Base-by-base conservation (phyloP, 805 yeast genomes). In the Candida stauntonica region DNA sequence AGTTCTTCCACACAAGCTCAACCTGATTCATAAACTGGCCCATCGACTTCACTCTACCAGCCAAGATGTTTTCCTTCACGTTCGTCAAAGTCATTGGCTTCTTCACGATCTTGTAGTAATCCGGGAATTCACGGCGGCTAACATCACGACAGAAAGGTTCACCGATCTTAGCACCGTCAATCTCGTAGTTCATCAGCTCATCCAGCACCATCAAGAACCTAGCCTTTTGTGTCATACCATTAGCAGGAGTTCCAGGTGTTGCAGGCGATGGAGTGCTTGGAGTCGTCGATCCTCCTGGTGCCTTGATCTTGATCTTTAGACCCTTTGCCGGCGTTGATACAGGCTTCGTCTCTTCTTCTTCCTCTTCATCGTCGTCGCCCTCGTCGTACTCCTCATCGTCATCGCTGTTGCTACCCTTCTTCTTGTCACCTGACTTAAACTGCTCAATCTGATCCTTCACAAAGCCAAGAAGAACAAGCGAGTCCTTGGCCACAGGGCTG, bases 121-220 rank as follows among this genome's bases (percentile, higher is more conserved):
- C 95, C 1, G 96, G 95, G 51, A 83, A 81, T 42, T 73, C 75
- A 12, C 74, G 73, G 23, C 72, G 73, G 52, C 79, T 78, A 3
- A 91, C 93, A 39, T 79, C 81, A 23, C 79, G 84, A 64, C 83
- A 57, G 56, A 88, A 89, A 1, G 94, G 85, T 12, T 73, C 83
- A 43, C 84, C 73, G 29, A 82, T 66, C 33, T 64, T 48, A 17
- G 54, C 57, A 16, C 57, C 58, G 18, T 60, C 48, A 14, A 62
- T 47, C 20, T 52, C 52, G 23, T 52, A 52, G 15, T 53, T 40
- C 24, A 44, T 41, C 27, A 50, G 26, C 17, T 44, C 47, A 13
- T 47, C 52, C 20, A 47, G 40, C 6, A 46, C 44, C 20, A 34
- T 36, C 9, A 39, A 23, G 33, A 48, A 47, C 26, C 41, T 35